phyloP scores from a whole-genome alignment of 1,284 basidiomycete genomes.

The Omphalotus olearius region DNA sequence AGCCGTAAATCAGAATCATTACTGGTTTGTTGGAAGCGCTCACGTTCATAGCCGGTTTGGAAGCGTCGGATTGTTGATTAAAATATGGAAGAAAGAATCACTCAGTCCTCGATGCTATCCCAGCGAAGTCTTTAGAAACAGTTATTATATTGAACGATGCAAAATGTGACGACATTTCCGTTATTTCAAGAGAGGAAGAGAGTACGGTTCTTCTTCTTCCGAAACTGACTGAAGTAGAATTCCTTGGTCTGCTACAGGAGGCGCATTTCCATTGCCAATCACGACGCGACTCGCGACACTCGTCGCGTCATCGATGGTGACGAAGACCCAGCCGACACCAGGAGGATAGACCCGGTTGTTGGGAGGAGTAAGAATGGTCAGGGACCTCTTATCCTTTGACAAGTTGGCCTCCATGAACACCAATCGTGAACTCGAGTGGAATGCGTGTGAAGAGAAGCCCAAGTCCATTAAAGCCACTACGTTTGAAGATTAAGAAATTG shows the following conservation, averaged over 20 bases:
- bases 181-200: too few species aligned
- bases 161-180: too few species aligned
- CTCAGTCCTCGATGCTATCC: too few species aligned
- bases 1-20: too few species aligned
- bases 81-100: too few species aligned
- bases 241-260: conserved; percentile 14
- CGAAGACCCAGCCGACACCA: conserved; percentile 35
- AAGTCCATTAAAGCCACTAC: conserved; percentile 43
- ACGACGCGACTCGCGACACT: conserved; percentile 40
- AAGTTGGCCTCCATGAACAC: conserved; percentile 41
- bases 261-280: conserved; percentile 36
- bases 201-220: too few species aligned
- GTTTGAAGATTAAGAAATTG: neutral
- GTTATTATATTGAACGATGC: too few species aligned
- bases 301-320: conserved; percentile 44
- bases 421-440: conserved; percentile 40
- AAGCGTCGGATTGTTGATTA: too few species aligned
- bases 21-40: too few species aligned
- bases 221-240: neutral
- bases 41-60: too few species aligned
- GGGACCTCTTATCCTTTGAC: conserved; percentile 28
- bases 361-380: conserved; percentile 40
- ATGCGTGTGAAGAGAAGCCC: conserved; percentile 43
- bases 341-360: conserved; percentile 45
- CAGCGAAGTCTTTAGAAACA: too few species aligned